Base-by-base conservation (phyloP, 805 yeast genomes). In the Teunomyces tritomae region DNA sequence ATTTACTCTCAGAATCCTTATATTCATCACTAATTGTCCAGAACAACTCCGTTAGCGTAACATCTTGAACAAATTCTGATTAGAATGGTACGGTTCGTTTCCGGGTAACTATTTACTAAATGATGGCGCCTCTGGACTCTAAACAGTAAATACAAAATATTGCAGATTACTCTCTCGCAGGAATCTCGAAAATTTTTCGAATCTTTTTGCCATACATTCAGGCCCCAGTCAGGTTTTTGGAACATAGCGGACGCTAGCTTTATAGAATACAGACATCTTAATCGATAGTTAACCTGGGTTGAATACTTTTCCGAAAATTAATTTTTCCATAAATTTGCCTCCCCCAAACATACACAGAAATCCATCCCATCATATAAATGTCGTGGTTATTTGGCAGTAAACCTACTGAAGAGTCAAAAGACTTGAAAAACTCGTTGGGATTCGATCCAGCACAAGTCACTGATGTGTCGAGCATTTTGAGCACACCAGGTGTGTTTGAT, bases 391-490 rank as follows among this genome's bases (percentile, higher is more conserved):
- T 77, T 53, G 81, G 80, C 54, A 70, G 74, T 44, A 56, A 43
- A 50, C 55, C 57, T 60, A 47, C 55, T 44, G 49, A 56, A 48
- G 58, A 63, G 39, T 52, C 58, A 17, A 51, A 53, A 37, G 59
- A 61, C 43, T 59, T 60, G 37, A 63, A 58, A 49, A 59, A 63
- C 51, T 57, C 71, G 28, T 70, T 78, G 48, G 87, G 88, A 17
- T 83, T 85, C 62, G 89, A 85, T 62, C 85, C 89, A 24, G 63
- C 77, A 36, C 75, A 82, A 52, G 83, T 84, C 35, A 61, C 82
- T 17, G 87, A 83, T 61, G 85, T 86, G 14, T 75, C 85, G 32
- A 73, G 76, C 50, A 78, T 85, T 55, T 72, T 87, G 58, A 74
- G 80, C 49, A 71, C 80, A 8, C 84, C 85, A 17, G 80, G 82